Evolutionary conservation across 805 yeast species (phyloP).

Genomic region (Scheffersomyces amazonensis): DNA sequence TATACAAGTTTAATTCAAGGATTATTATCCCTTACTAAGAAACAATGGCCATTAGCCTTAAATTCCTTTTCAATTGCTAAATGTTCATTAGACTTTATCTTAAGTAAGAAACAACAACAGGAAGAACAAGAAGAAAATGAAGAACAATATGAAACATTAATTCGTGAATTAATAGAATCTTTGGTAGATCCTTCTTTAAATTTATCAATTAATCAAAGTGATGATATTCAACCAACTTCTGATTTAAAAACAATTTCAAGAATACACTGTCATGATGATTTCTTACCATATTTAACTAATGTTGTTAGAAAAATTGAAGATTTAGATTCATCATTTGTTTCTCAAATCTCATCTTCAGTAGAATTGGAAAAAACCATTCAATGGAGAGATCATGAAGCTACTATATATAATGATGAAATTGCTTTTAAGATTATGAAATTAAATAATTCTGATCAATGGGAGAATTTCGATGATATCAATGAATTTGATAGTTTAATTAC

Average conservation of each 20-base stretch:
- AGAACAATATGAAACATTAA: constrained; percentile 31
- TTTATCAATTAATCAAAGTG: constrained; percentile 47
- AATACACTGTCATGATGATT: constrained; percentile 31
- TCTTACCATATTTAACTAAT: constrained; percentile 34
- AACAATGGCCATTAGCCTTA: constrained; percentile 55
- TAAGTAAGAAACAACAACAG: constrained; percentile 6
- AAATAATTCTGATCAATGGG: constrained; percentile 19
- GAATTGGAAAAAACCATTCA: constrained; percentile 30
- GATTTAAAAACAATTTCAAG: constrained; percentile 53
- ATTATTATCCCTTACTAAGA: constrained; percentile 46
- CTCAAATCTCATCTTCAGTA: constrained; percentile 23
- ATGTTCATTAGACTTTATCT: constrained; percentile 55
- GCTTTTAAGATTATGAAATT: constrained; percentile 54
- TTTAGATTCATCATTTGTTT: constrained; percentile 36
- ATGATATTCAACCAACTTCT: constrained; percentile 22
- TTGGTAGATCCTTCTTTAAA: constrained; percentile 66
- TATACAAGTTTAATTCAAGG: constrained; percentile 53
- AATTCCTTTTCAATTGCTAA: constrained; percentile 57
- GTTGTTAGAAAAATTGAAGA: constrained; percentile 38
- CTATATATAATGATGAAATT: constrained; percentile 66
- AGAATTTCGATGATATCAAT: constrained; percentile 30
- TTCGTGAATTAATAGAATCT: constrained; percentile 55
- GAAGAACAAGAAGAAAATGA: constrained; percentile 13
- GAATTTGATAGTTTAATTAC: constrained; percentile 56
- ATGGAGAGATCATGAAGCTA: constrained; percentile 60